A percentile compares a stretch with the other conserved stretches of the same genome.
phyloP scores from a whole-genome alignment of 129 eudicot species.

The Calendula officinalis region DNA sequence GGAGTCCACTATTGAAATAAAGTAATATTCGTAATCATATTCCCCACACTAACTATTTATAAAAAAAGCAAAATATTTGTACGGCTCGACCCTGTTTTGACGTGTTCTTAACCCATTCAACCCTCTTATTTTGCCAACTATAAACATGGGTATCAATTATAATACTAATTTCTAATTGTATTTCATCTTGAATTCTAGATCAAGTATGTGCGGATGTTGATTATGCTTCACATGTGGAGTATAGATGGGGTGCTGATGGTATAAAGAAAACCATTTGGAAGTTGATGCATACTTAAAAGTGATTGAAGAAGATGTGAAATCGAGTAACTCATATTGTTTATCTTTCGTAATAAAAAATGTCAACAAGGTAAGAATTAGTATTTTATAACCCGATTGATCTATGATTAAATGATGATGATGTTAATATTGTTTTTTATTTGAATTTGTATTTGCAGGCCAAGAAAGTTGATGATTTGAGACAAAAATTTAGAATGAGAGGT shows the following conservation, averaged over 20 bases:
- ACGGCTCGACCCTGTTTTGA: too few relatives aligned
- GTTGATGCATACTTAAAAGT: constrained; percentile 49
- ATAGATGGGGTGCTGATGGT: constrained; percentile 92
- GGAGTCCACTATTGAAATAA: too few relatives aligned
- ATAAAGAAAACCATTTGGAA: constrained; percentile 71
- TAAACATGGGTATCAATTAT: neutral
- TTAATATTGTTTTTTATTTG: neutral
- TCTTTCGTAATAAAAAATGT: constrained; percentile 71
- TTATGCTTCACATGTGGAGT: constrained; percentile 72
- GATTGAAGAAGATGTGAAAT: constrained; percentile 63
- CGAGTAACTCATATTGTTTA: constrained; percentile 81
- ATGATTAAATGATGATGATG: too few relatives aligned
- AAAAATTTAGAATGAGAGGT: constrained; percentile 90
- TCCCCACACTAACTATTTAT: too few relatives aligned
- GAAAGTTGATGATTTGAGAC: constrained; percentile 87
- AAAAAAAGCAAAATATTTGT: too few relatives aligned
- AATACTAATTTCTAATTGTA: neutral
- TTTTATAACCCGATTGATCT: neutral
- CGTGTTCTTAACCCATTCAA: neutral
- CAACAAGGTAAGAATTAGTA: constrained; percentile 42
- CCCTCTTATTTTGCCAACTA: neutral
- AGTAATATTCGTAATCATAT: too few relatives aligned
- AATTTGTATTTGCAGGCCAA: constrained; percentile 55
- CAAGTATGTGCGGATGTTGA: constrained; percentile 56
- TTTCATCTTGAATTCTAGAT: constrained; percentile 7